Evolutionary conservation across 352 stramenopile genomes (phyloP).

Genomic region (Pythium rhizo-oryzae): DNA sequence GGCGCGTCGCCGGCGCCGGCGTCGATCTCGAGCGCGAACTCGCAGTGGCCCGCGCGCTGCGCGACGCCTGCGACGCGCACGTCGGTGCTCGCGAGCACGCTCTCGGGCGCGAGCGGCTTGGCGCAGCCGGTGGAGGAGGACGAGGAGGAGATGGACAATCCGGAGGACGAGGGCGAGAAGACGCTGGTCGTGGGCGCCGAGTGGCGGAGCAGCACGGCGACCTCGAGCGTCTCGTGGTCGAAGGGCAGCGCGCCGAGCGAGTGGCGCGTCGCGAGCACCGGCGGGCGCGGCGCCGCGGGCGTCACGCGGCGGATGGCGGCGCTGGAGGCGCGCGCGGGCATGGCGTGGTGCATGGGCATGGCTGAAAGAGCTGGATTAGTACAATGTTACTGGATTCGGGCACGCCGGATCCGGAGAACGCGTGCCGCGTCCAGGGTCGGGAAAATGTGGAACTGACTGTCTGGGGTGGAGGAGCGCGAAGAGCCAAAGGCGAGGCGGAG

Average conservation of each 20-base stretch:
- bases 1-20: conserved; percentile 36
- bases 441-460: conserved; percentile 8
- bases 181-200: conserved; percentile 1
- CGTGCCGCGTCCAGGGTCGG: background rate
- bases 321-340: conserved; percentile 7
- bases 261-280: conserved; percentile 14
- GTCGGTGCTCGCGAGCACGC: conserved; percentile 22
- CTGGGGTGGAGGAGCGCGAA: background rate
- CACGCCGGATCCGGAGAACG: background rate
- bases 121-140: background rate
- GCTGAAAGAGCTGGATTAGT: background rate
- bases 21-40: conserved; percentile 63
- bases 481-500: background rate
- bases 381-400: background rate
- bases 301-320: background rate
- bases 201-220: conserved; percentile 13
- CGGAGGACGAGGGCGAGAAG: background rate
- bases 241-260: conserved; percentile 14
- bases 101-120: conserved; percentile 21
- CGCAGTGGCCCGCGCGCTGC: conserved; percentile 42
- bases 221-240: conserved; percentile 5
- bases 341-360: conserved; percentile 20
- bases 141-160: background rate
- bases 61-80: conserved; percentile 55
- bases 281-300: background rate